These are phyloP conservation scores for Vararia minispora DNA, from an alignment of 768 basidiomycete genomes.

Conservation along the genomic window DNA sequence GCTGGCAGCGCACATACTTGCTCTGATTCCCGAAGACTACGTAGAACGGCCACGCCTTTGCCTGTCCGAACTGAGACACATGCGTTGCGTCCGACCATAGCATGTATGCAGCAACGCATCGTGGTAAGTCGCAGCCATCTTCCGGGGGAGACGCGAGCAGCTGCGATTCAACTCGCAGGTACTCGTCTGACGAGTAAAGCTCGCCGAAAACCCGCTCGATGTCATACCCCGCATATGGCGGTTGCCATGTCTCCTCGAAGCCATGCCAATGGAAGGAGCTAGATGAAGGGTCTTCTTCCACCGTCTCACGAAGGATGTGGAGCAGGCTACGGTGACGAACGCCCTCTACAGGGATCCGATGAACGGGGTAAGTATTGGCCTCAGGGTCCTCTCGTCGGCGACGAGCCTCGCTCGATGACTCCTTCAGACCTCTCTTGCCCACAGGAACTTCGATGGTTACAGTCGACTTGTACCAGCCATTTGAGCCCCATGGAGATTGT, in stretches of 20 bases:
- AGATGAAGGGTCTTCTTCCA: too few species aligned
- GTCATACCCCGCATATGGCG: too few species aligned
- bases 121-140: constrained; percentile 15
- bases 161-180: background rate
- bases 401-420: too few species aligned
- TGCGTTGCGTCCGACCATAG: constrained; percentile 21
- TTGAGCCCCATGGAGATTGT: too few species aligned
- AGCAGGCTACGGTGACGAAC: too few species aligned
- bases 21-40: constrained; percentile 29
- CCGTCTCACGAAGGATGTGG: too few species aligned
- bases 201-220: background rate
- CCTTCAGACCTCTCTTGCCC: too few species aligned
- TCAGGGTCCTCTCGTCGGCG: too few species aligned
- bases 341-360: too few species aligned
- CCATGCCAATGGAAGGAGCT: background rate
- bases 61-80: constrained; percentile 21
- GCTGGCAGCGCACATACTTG: constrained; percentile 26
- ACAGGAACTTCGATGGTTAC: too few species aligned
- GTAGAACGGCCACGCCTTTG: constrained; percentile 28
- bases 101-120: constrained; percentile 3
- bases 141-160: constrained; percentile 6
- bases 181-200: background rate
- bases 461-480: too few species aligned
- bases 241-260: background rate
- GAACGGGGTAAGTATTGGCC: too few species aligned